phyloP scores from a whole-genome alignment of 2,329 filamentous ascomycete genomes.

The Cryphonectria japonica region DNA sequence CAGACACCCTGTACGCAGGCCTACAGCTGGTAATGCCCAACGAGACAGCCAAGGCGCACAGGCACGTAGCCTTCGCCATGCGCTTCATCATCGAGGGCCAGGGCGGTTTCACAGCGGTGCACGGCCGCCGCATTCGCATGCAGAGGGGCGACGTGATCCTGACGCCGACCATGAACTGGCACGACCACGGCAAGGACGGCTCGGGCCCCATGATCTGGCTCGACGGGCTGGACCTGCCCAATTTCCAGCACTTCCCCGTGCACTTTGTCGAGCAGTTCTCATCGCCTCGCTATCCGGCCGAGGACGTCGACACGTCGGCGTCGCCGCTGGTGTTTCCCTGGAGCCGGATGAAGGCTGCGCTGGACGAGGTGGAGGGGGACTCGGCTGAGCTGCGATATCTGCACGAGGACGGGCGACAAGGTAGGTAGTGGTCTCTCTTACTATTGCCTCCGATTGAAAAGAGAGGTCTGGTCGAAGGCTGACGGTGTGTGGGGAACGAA shows the following conservation, averaged over 20 bases:
- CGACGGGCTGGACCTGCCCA: conserved; percentile 57
- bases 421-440: conserved; percentile 34
- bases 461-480: not conserved
- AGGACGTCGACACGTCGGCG: conserved; percentile 42
- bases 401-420: conserved; percentile 36
- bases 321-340: conserved; percentile 55
- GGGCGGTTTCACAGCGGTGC: conserved; percentile 58
- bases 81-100: conserved; percentile 59
- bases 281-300: conserved; percentile 46
- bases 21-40: conserved; percentile 58
- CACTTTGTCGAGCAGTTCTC: conserved; percentile 57
- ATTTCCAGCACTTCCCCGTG: conserved; percentile 53
- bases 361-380: conserved; percentile 42
- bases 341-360: conserved; percentile 45
- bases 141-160: conserved; percentile 56
- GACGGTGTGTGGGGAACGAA: not conserved
- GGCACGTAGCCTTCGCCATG: conserved; percentile 58
- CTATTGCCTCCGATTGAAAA: not conserved
- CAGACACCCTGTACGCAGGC: conserved; percentile 59
- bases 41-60: conserved; percentile 55
- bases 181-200: conserved; percentile 60
- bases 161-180: conserved; percentile 60
- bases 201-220: conserved; percentile 60
- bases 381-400: conserved; percentile 39
- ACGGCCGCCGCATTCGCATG: conserved; percentile 54